Evolutionary conservation across 2,329 filamentous ascomycete genomes (phyloP), one percentile per base, ranked within the genome.

Genomic region (Pseudocercospora musae): DNA sequence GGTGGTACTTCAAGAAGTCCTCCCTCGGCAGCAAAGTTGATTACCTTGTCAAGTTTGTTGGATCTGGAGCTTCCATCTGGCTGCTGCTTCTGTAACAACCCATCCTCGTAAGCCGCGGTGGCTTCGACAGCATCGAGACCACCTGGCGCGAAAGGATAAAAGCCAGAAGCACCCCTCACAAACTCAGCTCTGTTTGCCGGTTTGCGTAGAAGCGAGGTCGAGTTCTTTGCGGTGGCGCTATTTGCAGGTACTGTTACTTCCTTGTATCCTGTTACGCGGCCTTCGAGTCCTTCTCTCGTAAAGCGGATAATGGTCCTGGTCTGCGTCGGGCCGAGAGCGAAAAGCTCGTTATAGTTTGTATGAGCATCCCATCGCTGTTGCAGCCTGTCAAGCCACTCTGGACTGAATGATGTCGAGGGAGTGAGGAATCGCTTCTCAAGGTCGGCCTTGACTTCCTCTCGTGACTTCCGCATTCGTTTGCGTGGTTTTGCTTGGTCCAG

Each of bases 251-350:
- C 87, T 0, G 95, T 97, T 56, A 98, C 91, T 75, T 97, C 95
- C 73, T 89, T 90, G 77, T 99, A 98, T 56, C 93, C 93, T 8
- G 91, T 96, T 23, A 99, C 94, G 57, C 89, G 86, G 21, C 95
- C 95, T 77, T 98, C 92, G 13, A 98, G 83, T 5, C 95, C 95
- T 77, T 96, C 92, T 59, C 95, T 85, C 49, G 88, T 89, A 76
- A 99, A 99, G 29, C 95, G 88, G 27, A 92, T 96, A 69, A 97
- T 89, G n/a, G 93, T 98, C 62, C 95, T 87, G 15, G 92, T 94
- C 78, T 98, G 95, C 0, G 94, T 96, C 3, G 92, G 91, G 1
- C 92, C 92, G 59, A 98, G 84, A 66, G 89, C 86, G 77, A 96
- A 96, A 18, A 98, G 84, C 60, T 92, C 87, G n/a, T 87, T 85